Percentiles rank a stretch among this genome's conserved stretches.
These are phyloP conservation scores for Cercophora scortea DNA, from an alignment of 495 filamentous ascomycete species.

Conservation along the genomic window DNA sequence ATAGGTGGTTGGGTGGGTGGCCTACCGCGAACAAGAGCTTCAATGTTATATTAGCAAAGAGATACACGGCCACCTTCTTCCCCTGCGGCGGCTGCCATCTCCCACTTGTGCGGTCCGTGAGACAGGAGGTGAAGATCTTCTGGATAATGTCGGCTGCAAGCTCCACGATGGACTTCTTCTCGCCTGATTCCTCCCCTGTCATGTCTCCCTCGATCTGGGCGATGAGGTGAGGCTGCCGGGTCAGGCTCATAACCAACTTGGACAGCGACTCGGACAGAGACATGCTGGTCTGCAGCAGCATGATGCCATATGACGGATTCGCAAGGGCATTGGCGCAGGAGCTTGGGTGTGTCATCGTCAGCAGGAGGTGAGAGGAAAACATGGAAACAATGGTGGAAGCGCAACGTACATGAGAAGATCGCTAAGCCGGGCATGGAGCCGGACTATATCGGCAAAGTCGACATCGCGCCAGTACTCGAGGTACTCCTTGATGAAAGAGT, in stretches of 20 bases:
- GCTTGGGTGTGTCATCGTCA: slow-evolving; percentile 22
- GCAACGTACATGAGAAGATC: slow-evolving; percentile 59
- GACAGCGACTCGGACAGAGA: slow-evolving; percentile 69
- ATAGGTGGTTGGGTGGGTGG: background rate
- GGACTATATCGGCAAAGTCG: slow-evolving; percentile 63
- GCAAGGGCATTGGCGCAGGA: slow-evolving; percentile 75
- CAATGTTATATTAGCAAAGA: slow-evolving; percentile 82
- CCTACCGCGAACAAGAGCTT: slow-evolving; percentile 78
- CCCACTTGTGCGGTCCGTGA: slow-evolving; percentile 68
- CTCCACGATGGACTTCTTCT: slow-evolving; percentile 71
- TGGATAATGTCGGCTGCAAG: slow-evolving; percentile 79
- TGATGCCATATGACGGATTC: slow-evolving; percentile 65
- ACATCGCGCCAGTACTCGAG: slow-evolving; percentile 72
- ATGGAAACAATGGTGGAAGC: background rate
- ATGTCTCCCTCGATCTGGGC: slow-evolving; percentile 43
- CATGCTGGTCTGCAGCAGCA: slow-evolving; percentile 71
- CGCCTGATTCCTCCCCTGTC: slow-evolving; percentile 47
- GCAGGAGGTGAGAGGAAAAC: too few species aligned
- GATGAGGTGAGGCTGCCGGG: slow-evolving; percentile 63
- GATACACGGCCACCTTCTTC: slow-evolving; percentile 80
- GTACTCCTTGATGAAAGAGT: slow-evolving; percentile 70
- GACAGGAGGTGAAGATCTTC: slow-evolving; percentile 82
- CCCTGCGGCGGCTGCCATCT: slow-evolving; percentile 58
- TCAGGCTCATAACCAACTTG: slow-evolving; percentile 71
- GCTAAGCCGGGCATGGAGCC: slow-evolving; percentile 67